Evolutionary conservation across 1,284 basidiomycete species (phyloP).

Genomic region (Cryptococcus sp.): DNA sequence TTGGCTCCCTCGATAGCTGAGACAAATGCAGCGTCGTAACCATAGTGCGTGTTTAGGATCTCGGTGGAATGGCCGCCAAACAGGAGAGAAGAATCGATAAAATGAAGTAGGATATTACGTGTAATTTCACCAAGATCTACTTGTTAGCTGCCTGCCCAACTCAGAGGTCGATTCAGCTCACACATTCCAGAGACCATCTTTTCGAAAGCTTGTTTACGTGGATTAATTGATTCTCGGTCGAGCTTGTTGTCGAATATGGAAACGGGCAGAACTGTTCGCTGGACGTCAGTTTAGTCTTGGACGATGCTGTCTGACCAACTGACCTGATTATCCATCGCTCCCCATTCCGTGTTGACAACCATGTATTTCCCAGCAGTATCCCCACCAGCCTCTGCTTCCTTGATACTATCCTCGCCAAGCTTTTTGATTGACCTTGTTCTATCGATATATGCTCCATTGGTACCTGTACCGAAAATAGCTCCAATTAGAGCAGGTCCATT

Average conservation of each 20-base stretch:
- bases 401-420: constrained; percentile 59
- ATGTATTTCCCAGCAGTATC: constrained; percentile 62
- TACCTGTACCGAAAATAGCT: constrained; percentile 95
- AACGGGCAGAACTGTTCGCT: constrained; percentile 80
- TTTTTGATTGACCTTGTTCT: constrained; percentile 79
- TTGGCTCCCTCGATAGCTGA: constrained; percentile 67
- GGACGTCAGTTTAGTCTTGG: not conserved
- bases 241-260: constrained; percentile 92
- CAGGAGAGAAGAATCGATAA: constrained; percentile 69
- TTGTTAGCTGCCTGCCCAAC: not conserved
- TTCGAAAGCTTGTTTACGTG: constrained; percentile 89
- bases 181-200: constrained; percentile 99
- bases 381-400: constrained; percentile 49
- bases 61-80: constrained; percentile 74
- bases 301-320: constrained; percentile 20
- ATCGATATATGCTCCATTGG: constrained; percentile 96
- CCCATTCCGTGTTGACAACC: constrained; percentile 98
- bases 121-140: constrained; percentile 83
- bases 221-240: constrained; percentile 91
- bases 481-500: constrained; percentile 80
- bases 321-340: constrained; percentile 86
- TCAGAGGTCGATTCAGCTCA: constrained; percentile 24
- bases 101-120: constrained; percentile 75
- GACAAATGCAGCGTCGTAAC: constrained; percentile 87
- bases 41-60: constrained; percentile 81